phyloP scores from a whole-genome alignment of 495 filamentous ascomycete species.

The Xylaria sp. region DNA sequence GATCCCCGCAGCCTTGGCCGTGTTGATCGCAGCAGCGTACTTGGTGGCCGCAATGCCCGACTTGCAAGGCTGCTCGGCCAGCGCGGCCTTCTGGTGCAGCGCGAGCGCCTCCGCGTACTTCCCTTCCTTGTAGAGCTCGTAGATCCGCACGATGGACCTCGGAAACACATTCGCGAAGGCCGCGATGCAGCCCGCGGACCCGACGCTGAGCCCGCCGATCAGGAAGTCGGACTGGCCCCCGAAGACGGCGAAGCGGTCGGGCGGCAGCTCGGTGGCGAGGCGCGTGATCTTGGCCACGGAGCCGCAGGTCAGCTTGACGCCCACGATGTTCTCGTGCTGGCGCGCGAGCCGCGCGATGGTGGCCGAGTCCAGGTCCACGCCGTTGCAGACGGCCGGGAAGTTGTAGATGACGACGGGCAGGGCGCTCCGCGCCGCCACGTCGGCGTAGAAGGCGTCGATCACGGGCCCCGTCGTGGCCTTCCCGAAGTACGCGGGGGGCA shows the following conservation, averaged over 20 bases:
- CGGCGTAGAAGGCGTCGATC: constrained; percentile 65
- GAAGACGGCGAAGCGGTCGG: constrained; percentile 66
- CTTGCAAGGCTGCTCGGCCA: constrained; percentile 64
- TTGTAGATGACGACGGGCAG: constrained; percentile 73
- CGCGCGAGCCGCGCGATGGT: constrained; percentile 62
- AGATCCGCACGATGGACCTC: constrained; percentile 59
- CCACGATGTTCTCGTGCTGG: constrained; percentile 56
- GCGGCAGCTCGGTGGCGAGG: constrained; percentile 58
- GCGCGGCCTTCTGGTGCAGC: constrained; percentile 58
- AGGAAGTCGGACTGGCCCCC: constrained; percentile 77
- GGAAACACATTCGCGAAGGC: constrained; percentile 74
- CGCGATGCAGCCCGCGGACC: constrained; percentile 68
- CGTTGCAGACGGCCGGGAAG: constrained; percentile 76
- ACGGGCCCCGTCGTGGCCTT: constrained; percentile 64
- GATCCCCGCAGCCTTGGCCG: constrained; percentile 63
- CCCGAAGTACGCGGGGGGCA: constrained; percentile 71
- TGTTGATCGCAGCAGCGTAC: constrained; percentile 64
- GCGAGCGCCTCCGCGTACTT: constrained; percentile 60
- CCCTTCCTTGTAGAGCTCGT: constrained; percentile 58
- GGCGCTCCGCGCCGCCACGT: constrained; percentile 58
- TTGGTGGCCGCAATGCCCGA: constrained; percentile 69
- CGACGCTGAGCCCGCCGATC: constrained; percentile 65
- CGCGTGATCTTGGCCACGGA: constrained; percentile 67
- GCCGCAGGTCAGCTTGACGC: constrained; percentile 74
- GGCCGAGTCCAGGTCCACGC: constrained; percentile 71